A percentile compares a stretch with the other conserved stretches of the same genome.
phyloP scores from a whole-genome alignment of 139 green algal genomes.

The Helicosporidium sp. region DNA sequence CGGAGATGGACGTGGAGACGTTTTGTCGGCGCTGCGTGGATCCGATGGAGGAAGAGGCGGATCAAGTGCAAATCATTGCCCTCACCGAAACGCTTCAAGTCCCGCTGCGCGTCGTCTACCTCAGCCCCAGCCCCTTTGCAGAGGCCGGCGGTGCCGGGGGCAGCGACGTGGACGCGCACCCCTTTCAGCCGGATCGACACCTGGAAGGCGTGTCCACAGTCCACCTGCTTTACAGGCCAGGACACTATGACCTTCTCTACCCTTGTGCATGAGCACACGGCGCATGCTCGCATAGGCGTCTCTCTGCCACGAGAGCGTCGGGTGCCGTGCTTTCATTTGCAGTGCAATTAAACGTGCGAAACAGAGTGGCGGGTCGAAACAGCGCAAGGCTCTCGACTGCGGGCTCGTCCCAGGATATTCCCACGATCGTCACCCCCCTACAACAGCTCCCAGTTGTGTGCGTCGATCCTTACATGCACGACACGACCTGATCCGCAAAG shows the following conservation, averaged over 20 bases:
- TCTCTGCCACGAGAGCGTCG: too few species aligned
- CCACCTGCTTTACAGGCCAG: constrained; percentile 49
- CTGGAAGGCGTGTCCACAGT: constrained; percentile 11
- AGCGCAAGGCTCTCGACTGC: too few species aligned
- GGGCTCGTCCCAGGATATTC: too few species aligned
- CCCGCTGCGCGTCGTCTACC: constrained; percentile 58
- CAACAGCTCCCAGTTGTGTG: too few species aligned
- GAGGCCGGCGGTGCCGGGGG: constrained; percentile 7
- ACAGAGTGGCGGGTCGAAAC: too few species aligned
- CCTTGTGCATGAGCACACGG: too few species aligned
- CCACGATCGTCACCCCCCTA: too few species aligned
- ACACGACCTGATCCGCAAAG: too few species aligned
- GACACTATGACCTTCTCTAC: constrained; percentile 49
- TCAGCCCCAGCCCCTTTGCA: constrained; percentile 23
- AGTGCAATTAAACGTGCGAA: too few species aligned
- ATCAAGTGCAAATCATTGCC: constrained; percentile 85
- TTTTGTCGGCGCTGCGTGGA: constrained; percentile 50
- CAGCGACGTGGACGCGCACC: constrained; percentile 30
- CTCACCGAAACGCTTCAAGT: constrained; percentile 70
- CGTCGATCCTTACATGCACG: too few species aligned
- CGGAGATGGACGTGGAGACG: constrained; percentile 40
- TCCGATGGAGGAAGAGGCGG: constrained; percentile 80
- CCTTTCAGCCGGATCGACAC: constrained; percentile 37
- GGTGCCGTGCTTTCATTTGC: too few species aligned
- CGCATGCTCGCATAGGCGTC: too few species aligned